phyloP scores from a whole-genome alignment of 306 rosid species.

The Nissolia schottii region DNA sequence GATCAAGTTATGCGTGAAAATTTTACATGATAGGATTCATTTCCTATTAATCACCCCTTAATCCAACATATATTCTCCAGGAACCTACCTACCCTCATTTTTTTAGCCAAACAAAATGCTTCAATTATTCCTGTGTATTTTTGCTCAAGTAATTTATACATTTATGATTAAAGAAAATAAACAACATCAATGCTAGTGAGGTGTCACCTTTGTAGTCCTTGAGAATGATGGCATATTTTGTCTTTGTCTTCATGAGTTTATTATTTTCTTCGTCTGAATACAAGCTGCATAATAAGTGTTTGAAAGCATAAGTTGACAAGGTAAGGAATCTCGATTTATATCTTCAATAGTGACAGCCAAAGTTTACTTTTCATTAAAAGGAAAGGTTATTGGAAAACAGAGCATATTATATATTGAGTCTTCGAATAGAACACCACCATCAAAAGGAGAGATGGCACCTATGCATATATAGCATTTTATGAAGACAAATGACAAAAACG shows the following conservation, averaged over 20 bases:
- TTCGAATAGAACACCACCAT: neutral
- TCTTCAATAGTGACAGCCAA: conserved; percentile 10
- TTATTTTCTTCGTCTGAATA: neutral
- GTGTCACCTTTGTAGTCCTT: neutral
- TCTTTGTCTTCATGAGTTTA: neutral
- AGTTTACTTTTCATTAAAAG: neutral
- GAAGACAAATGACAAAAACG: neutral
- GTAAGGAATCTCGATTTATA: conserved; percentile 15
- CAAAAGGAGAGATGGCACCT: neutral
- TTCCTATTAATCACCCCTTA: neutral
- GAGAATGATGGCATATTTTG: conserved; percentile 9
- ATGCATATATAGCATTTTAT: neutral
- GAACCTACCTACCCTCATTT: neutral
- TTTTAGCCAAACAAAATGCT: neutral
- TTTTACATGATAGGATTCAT: too few relatives aligned
- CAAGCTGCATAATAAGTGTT: neutral
- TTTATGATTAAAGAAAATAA: neutral
- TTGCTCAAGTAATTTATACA: neutral
- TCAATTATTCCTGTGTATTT: neutral
- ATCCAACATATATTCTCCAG: neutral
- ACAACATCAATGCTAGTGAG: neutral
- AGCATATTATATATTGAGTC: neutral
- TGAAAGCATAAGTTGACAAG: neutral
- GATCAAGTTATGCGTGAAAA: too few relatives aligned
- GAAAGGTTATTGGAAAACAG: neutral